phyloP scores from a whole-genome alignment of 345 rosid species.

The Eucalyptus dawsonii region DNA sequence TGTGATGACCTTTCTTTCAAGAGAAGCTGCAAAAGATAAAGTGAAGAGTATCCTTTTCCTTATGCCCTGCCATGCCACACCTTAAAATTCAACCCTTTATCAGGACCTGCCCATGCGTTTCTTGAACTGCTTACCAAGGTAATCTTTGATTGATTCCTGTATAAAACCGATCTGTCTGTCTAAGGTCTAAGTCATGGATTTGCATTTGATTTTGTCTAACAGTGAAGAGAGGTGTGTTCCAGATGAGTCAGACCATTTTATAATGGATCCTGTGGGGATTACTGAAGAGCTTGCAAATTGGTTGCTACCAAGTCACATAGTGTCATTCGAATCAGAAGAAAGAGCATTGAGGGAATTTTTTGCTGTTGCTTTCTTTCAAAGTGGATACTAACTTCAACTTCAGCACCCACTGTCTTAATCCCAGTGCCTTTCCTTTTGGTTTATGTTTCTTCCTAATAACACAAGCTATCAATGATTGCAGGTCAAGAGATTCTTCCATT shows the following conservation, averaged over 20 bases:
- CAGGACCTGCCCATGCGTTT: conserved; percentile 55
- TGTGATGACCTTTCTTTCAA: conserved; percentile 74
- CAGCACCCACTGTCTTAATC: not conserved
- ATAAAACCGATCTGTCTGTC: not conserved
- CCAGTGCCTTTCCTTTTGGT: not conserved
- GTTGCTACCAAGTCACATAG: conserved; percentile 61
- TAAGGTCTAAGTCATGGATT: not conserved
- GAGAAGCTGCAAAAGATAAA: conserved; percentile 49
- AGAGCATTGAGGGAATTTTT: conserved; percentile 32
- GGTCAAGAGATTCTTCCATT: conserved; percentile 71
- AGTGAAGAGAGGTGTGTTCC: conserved; percentile 51
- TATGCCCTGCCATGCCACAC: conserved; percentile 92
- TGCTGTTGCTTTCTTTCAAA: conserved; percentile 46
- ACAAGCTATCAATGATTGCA: conserved; percentile 1
- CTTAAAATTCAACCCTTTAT: conserved; percentile 74
- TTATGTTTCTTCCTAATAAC: not conserved
- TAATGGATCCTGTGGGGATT: conserved; percentile 55
- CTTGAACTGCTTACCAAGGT: conserved; percentile 92
- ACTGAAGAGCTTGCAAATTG: conserved; percentile 44
- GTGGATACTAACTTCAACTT: conserved; percentile 2
- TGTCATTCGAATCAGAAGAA: conserved; percentile 63
- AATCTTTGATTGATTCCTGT: not conserved
- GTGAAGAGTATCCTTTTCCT: conserved; percentile 62
- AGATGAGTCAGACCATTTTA: conserved; percentile 68
- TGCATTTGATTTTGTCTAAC: not conserved